Conservation (phyloP, 2,329 filamentous ascomycete species). For the Colletotrichum trifolii region DNA sequence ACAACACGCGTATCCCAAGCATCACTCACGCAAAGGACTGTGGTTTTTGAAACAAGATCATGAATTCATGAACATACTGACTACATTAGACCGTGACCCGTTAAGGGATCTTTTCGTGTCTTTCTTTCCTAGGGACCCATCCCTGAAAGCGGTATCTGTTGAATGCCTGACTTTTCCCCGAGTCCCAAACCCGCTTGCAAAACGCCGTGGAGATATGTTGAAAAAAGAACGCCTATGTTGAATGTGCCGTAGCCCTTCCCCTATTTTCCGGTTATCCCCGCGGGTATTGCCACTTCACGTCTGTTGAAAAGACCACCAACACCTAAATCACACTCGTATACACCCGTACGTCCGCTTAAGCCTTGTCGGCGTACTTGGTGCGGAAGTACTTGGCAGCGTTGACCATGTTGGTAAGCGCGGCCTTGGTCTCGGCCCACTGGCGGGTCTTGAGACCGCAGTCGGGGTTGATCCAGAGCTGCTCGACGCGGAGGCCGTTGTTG, state of each 20-base stretch:
- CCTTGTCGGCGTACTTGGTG: constrained; percentile 74
- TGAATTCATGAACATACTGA: constrained; percentile 35
- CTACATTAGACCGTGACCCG: constrained; percentile 35
- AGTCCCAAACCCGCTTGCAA: constrained; percentile 37
- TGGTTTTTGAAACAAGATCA: constrained; percentile 26
- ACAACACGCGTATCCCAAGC: neutral
- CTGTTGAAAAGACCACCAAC: constrained; percentile 39
- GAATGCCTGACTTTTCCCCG: constrained; percentile 39
- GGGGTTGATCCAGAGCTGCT: constrained; percentile 99
- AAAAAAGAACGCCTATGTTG: constrained; percentile 40
- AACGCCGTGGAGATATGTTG: constrained; percentile 38
- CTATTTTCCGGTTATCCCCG: constrained; percentile 38
- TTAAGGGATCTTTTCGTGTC: constrained; percentile 38
- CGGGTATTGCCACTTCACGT: constrained; percentile 37
- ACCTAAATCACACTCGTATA: constrained; percentile 37
- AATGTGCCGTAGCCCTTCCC: constrained; percentile 36
- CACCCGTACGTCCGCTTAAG: constrained; percentile 27
- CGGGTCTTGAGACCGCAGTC: constrained; percentile 99
- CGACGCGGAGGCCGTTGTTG: constrained; percentile 87
- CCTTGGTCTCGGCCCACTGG: constrained; percentile 99
- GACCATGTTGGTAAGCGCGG: constrained; percentile 95
- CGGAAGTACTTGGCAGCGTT: constrained; percentile 98
- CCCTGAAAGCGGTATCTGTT: constrained; percentile 39
- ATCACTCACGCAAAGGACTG: neutral
- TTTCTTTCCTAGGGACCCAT: constrained; percentile 25